Conservation (phyloP, 805 yeast genomes). For the Saccharomycopsis sp. region DNA sequence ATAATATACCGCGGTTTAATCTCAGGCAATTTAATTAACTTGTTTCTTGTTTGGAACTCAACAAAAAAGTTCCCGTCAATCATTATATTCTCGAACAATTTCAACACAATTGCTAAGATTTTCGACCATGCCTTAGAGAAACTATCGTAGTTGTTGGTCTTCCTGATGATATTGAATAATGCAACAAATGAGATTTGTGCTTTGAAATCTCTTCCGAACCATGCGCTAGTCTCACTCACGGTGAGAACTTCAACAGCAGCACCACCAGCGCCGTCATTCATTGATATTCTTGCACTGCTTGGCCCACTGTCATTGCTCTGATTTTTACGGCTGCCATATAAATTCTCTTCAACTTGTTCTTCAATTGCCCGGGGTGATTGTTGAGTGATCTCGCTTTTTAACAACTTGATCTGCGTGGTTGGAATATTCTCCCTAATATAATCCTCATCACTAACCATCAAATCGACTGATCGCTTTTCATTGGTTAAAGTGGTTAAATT, state of each 20-base stretch:
- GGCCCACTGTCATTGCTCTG: not conserved
- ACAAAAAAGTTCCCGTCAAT: slow-evolving; percentile 58
- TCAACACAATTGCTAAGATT: slow-evolving; percentile 51
- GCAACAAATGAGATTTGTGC: slow-evolving; percentile 88
- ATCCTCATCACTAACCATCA: slow-evolving; percentile 25
- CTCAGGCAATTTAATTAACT: slow-evolving; percentile 48
- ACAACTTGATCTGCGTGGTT: slow-evolving; percentile 33
- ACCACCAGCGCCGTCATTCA: not conserved
- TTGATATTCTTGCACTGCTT: too few relatives aligned
- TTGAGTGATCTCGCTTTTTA: not conserved
- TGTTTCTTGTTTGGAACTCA: slow-evolving; percentile 50
- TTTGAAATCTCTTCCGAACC: slow-evolving; percentile 84
- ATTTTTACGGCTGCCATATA: slow-evolving; percentile 11
- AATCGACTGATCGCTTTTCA: slow-evolving; percentile 23
- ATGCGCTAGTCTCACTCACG: slow-evolving; percentile 74
- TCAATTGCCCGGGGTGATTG: not conserved
- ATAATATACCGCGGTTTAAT: slow-evolving; percentile 60
- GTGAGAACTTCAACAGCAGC: slow-evolving; percentile 36
- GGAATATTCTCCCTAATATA: slow-evolving; percentile 36
- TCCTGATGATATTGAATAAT: slow-evolving; percentile 66
- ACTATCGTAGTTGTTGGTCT: slow-evolving; percentile 44
- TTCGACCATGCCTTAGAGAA: slow-evolving; percentile 51
- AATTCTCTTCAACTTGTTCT: not conserved
- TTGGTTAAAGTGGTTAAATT: slow-evolving; percentile 61
- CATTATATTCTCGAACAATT: slow-evolving; percentile 65